Base-by-base conservation (phyloP, 805 yeast species). In the Helenozyma rhizophorensis region DNA sequence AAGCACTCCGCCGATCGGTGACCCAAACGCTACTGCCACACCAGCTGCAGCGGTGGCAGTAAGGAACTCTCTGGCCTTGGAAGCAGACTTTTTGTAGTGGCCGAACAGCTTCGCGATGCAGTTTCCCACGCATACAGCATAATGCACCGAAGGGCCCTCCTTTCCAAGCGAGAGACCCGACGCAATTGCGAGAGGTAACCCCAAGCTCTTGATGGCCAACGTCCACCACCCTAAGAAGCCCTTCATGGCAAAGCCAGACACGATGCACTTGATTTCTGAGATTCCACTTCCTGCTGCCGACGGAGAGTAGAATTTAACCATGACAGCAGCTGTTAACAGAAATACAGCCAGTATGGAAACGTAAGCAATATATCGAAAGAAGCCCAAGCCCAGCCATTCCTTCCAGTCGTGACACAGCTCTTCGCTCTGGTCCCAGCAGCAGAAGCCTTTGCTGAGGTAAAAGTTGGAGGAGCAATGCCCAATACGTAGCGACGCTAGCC, bases 121-220 rank as follows among this genome's bases (percentile, higher is more conserved):
- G 48, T 80, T 78, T 0, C 97, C 98, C n/a, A 83, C 90, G 56
- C 97, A 89, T 0, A 89, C 95, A 0, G 98, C 97, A 58, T 90
- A 93, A 59, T 93, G 99, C 9, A 93, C 98, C 48, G 90, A 79
- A 2, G 99, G 99, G 0, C 99, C 99, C 54, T 93, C 99, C 59
- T 93, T 93, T 14, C 99, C 99, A 5, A 93, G 83, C 45, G 90
- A 83, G 23, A 93, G 59, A 0, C 98, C 98, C 1, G 96, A 81
- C 1, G 95, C 89, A 49, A 93, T 93, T 0, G 95, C 86, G 39
- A 93, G 63, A 0, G 98, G 98, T 26, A 93, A 62, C 0, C 94
- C 85, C 8, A 87, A 53, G 31, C 87, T 73, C 46, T 93, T 93
- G 33, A 90, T 77, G 1, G 76, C 43, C 15, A 90, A 62, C 0